Conservation (phyloP, 768 basidiomycete genomes). For the Favolaschia claudopus region DNA sequence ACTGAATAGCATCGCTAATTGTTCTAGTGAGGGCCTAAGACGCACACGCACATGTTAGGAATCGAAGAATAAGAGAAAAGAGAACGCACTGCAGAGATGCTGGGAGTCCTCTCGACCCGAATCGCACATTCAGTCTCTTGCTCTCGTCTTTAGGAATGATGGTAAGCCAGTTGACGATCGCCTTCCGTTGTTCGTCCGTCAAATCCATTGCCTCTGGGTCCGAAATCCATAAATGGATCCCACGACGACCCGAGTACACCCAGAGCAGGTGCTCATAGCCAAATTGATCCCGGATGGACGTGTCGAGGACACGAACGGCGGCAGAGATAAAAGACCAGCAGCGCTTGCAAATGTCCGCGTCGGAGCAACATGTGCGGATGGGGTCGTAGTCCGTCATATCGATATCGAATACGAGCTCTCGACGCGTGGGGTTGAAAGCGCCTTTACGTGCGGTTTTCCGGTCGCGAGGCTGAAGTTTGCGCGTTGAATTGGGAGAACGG, state of each 20-base stretch:
- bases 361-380: conserved; percentile 93
- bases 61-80: background rate
- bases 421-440: conserved; percentile 76
- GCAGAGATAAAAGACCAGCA: conserved; percentile 97
- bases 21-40: conserved; percentile 52
- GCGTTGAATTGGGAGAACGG: background rate
- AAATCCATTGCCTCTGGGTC: conserved; percentile 88
- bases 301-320: conserved; percentile 88
- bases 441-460: conserved; percentile 76
- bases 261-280: conserved; percentile 91
- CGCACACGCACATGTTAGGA: background rate
- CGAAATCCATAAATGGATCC: conserved; percentile 98
- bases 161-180: conserved; percentile 87
- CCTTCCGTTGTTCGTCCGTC: conserved; percentile 89
- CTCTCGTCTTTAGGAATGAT: conserved; percentile 83
- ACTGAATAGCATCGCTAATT: conserved; percentile 64
- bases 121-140: conserved; percentile 83
- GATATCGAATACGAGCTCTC: conserved; percentile 99
- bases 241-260: conserved; percentile 98
- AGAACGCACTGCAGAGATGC: conserved; percentile 73
- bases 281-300: conserved; percentile 84
- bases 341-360: conserved; percentile 86
- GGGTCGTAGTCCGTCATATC: conserved; percentile 99
- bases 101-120: conserved; percentile 58
- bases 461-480: conserved; percentile 75